Base-by-base conservation (phyloP, 352 stramenopile genomes). In the Phytopythium montanum region DNA sequence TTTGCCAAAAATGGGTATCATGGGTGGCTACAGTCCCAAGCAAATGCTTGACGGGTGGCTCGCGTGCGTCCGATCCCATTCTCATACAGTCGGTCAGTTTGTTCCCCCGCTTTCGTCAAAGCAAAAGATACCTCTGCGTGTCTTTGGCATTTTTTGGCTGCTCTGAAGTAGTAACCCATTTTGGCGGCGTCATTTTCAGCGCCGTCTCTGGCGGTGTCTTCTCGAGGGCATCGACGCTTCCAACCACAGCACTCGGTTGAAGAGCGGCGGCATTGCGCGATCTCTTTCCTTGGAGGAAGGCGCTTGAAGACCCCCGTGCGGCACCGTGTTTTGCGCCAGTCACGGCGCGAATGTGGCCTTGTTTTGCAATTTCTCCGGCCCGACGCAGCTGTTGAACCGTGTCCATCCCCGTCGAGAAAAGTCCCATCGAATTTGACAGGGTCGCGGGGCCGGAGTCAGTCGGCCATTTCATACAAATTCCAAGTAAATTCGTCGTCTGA, bases 331-430 rank as follows among this genome's bases (percentile, higher is more conserved):
- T 52, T 52, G 45, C 13, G n/a, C 45, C 26, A 25, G 7, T n/a
- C 45, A 33, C 28, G 26, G 25, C 45, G 8, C 6, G 39, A n/a
- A n/a, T n/a, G 45, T 6, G 45, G 3, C n/a, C 45, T 21, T 41
- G 49, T 41, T 36, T 41, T 41, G 49, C 49, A 10, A 41, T 25
- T 48, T 49, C 52, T 48, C 34, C 21, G 33, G 31, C 52, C 10
- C 34, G 34, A 42, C n/a, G 52, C 52, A 57, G 52, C 52, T 57
- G 52, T 45, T 57, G 52, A 57, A 46, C 52, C 52, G 33, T 23
- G 34, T 34, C 33, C 52, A 57, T 57, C 52, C 16, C 23, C 52
- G n/a, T 16, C 8, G 33, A 10, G 33, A 38, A 12, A 38, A 38
- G 33, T 38, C 33, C 33, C 33, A 38, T 38, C 33, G 33, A 38